Evolutionary conservation across 1,284 basidiomycete species (phyloP), one percentile per base, ranked within the genome.

Genomic region (Xerocomus amazonicus): DNA sequence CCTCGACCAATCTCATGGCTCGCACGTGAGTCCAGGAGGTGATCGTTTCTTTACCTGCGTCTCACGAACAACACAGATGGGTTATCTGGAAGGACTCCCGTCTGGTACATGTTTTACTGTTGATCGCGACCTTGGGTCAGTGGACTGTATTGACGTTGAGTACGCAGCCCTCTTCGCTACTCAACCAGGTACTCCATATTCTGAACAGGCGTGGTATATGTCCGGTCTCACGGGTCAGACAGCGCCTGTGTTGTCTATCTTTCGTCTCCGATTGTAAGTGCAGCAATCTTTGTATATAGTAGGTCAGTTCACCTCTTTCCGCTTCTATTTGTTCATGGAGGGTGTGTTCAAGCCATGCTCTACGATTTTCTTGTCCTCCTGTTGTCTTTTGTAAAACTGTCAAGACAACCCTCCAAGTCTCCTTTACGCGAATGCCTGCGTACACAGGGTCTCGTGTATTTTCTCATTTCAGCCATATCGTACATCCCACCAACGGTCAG

Each of bases 1-100:
- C 53, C n/a, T 60, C 58, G 2, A 48, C 48, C 16, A 63, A 65
- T 38, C 12, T 63, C 31, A 59, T 65, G 62, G 52, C 66, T 40
- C 58, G 63, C 36, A 58, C 57, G 63, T 62, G 37, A 26, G 60
- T 43, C 12, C 9, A 5, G 12, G 17, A 4, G 19, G 9, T 39
- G 3, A 19, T 6, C 23, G 9, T 37, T 36, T 4, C 1, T 2
- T 12, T 14, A 17, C 19, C 26, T n/a, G 5, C 7, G 7, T 41
- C 44, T 51, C n/a, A 48, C 37, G n/a, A 37, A 17, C 9, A 31
- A 2, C 13, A 6, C 28, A 63, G 64, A 39, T 66, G 64, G 64
- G 29, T 63, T 8, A 61, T 63, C 9, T 63, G 64, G 61, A 52
- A 53, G 13, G 19, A 55, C 34, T 58, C 45, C 2, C 51, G 40